Conservation (phyloP, 1,284 basidiomycete species). For the Bjerkandera adusta region DNA sequence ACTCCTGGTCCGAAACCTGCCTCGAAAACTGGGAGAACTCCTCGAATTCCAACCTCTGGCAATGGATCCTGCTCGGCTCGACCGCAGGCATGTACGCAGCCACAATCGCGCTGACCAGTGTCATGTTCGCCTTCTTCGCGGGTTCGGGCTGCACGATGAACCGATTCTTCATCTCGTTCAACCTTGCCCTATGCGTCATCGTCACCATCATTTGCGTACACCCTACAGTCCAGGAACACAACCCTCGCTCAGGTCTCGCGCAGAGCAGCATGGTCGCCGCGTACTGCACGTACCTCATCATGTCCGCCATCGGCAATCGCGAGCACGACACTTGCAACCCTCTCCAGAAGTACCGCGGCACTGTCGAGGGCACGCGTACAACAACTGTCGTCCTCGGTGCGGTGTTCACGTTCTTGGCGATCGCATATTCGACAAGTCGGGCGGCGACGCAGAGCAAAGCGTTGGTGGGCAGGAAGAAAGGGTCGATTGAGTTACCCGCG, state of each 20-base stretch:
- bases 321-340: conserved; percentile 89
- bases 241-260: conserved; percentile 92
- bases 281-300: conserved; percentile 96
- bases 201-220: conserved; percentile 86
- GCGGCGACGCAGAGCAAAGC: conserved; percentile 95
- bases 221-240: conserved; percentile 88
- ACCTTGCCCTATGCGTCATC: conserved; percentile 79
- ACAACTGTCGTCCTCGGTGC: conserved; percentile 92
- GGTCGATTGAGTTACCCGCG: conserved; percentile 60
- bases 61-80: conserved; percentile 94
- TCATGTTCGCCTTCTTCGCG: conserved; percentile 93
- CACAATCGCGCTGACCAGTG: conserved; percentile 79
- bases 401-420: conserved; percentile 95
- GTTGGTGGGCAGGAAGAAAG: conserved; percentile 73
- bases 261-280: conserved; percentile 96
- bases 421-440: conserved; percentile 95
- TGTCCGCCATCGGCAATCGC: conserved; percentile 94
- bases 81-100: conserved; percentile 87
- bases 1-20: conserved; percentile 97
- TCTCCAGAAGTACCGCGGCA: conserved; percentile 53
- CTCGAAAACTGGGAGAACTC: conserved; percentile 92
- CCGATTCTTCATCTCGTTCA: conserved; percentile 94
- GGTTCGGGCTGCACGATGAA: conserved; percentile 87
- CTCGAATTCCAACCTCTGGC: conserved; percentile 86
- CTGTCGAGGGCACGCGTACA: conserved; percentile 70